These are phyloP conservation scores for Schizophyllum amplum DNA, from an alignment of 1,284 basidiomycete species.

Conservation along the genomic window DNA sequence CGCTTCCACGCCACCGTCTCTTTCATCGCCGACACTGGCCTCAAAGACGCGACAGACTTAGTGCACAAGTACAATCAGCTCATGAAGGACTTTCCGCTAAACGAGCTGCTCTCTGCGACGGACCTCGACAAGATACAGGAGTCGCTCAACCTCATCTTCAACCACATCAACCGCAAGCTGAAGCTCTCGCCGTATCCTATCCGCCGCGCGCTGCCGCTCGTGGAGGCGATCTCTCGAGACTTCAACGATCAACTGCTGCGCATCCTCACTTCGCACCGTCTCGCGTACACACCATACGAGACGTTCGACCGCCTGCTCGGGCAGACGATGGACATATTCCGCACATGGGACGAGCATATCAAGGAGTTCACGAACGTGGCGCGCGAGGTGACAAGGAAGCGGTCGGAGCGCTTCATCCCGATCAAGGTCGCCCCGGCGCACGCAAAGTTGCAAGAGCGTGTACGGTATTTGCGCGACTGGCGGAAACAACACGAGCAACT, in stretches of 20 bases:
- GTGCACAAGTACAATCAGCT: conserved; percentile 97
- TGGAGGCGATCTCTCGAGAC: conserved; percentile 96
- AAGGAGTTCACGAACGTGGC: conserved; percentile 99
- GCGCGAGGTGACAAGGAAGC: conserved; percentile 88
- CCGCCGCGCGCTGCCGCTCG: conserved; percentile 88
- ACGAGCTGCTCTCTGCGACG: conserved; percentile 92
- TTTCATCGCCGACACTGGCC: conserved; percentile 94
- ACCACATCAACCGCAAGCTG: conserved; percentile 93
- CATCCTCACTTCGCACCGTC: conserved; percentile 82
- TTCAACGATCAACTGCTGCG: conserved; percentile 93
- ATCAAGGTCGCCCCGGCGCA: conserved; percentile 94
- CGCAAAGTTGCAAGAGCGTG: conserved; percentile 84
- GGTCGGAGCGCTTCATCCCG: conserved; percentile 91
- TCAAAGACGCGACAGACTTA: conserved; percentile 87
- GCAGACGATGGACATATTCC: conserved; percentile 79
- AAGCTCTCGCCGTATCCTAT: conserved; percentile 95
- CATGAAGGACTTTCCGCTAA: conserved; percentile 98
- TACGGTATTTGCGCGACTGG: conserved; percentile 86
- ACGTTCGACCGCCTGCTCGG: conserved; percentile 85
- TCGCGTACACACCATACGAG: conserved; percentile 91
- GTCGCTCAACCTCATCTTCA: conserved; percentile 81
- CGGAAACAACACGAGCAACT: conserved; percentile 97
- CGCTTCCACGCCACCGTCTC: conserved; percentile 96
- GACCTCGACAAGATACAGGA: conserved; percentile 94
- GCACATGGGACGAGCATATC: conserved; percentile 93